A percentile compares a stretch with the other conserved stretches of the same genome.
Conservation (phyloP, 2,329 filamentous ascomycete genomes). For the Ceratocystis cubensis region DNA sequence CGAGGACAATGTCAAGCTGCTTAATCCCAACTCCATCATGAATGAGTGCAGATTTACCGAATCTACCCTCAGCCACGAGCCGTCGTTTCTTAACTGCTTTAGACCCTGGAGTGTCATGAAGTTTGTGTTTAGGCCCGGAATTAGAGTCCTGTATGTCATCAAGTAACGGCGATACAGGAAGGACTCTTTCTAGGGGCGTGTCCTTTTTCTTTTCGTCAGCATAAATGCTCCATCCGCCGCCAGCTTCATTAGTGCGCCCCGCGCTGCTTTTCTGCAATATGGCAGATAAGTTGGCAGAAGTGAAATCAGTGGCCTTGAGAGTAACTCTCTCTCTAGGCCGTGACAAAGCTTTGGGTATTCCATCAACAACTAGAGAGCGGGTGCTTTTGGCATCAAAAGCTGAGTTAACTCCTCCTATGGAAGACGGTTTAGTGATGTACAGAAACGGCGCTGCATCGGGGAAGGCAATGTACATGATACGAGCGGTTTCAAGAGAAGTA, state of each 20-base stretch:
- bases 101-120: not conserved
- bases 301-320: slow-evolving; percentile 54
- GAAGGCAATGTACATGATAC: slow-evolving; percentile 68
- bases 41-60: slow-evolving; percentile 47
- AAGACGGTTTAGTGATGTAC: slow-evolving; percentile 48
- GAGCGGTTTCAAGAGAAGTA: slow-evolving; percentile 33
- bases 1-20: slow-evolving; percentile 44
- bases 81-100: slow-evolving; percentile 44
- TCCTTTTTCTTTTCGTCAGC: slow-evolving; percentile 46
- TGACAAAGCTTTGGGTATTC: slow-evolving; percentile 71
- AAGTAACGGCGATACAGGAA: slow-evolving; percentile 34
- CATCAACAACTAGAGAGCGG: slow-evolving; percentile 59
- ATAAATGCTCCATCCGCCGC: slow-evolving; percentile 71
- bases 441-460: slow-evolving; percentile 67
- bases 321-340: slow-evolving; percentile 59
- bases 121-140: not conserved
- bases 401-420: slow-evolving; percentile 30
- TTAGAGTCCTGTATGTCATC: slow-evolving; percentile 17
- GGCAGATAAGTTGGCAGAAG: slow-evolving; percentile 57
- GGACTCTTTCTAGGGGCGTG: slow-evolving; percentile 42
- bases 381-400: slow-evolving; percentile 49
- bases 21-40: slow-evolving; percentile 51
- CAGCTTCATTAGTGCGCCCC: slow-evolving; percentile 56
- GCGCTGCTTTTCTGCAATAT: slow-evolving; percentile 57
- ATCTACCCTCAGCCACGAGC: slow-evolving; percentile 53